Base-by-base conservation (phyloP, 176 grass and related monocot genomes). In the Phyllostachys edulis region DNA sequence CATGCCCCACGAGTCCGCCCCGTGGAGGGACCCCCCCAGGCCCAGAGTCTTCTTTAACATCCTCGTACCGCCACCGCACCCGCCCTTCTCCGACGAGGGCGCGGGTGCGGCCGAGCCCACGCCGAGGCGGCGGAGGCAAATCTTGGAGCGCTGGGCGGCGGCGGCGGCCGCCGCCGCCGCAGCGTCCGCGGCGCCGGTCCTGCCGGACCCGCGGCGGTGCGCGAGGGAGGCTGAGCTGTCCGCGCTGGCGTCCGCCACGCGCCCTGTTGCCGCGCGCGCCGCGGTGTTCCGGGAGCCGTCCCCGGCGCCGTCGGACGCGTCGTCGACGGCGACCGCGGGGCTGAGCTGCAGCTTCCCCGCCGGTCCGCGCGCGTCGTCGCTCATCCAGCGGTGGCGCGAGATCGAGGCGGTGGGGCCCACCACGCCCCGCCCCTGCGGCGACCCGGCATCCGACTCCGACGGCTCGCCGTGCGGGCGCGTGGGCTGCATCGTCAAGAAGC, bases 351-450 rank as follows among this genome's bases (percentile, higher is more conserved):
- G 7, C 71, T 86, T 23, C 89, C 82, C 84, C 11, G 23, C 84
- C 23, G 94, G 86, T 9, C 91, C 90, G n/a, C 93, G 96, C 0
- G 93, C 96, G 8, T 95, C 96, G 0, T 98, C 96, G 64, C 80
- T 98, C 65, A 98, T 98, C 56, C 96, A 98, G 83, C 94, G 90
- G 44, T 98, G 96, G 96, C 85, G 96, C 80, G 96, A 94, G 84
- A 77, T 98, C 63, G 96, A 98, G 91, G 91, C 91, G 9, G 87
- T 84, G 36, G 77, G 79, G 0, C 83, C 87, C 11, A 41, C 26
- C 63, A 84, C 85, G 24, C 85, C 82, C 27, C 87, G 85, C 56
- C 39, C 80, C 2, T 8, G 37, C 63, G 47, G 37, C 39, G 75
- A 79, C 67, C 57, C 46, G 14, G 17, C 45, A 0, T 84, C 85